Evolutionary conservation across 306 rosid species (phyloP).

Genomic region (Lathyrus tuberosus): DNA sequence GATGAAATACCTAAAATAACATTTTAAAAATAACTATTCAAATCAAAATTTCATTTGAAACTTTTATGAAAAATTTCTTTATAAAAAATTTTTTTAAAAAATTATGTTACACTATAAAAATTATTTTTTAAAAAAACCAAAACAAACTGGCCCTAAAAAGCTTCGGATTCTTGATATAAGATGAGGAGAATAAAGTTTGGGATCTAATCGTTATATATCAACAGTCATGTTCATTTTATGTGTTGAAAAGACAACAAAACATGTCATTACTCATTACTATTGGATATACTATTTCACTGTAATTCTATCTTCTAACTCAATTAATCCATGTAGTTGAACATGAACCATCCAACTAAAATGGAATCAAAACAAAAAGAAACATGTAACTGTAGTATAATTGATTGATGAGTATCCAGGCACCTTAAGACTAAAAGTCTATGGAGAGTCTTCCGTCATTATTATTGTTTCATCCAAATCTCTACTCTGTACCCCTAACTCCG

Average conservation of each 20-base stretch:
- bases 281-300: neutral
- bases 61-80: no score
- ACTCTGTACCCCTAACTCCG: no score
- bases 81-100: no score
- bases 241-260: neutral
- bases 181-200: neutral
- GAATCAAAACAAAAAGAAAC: neutral
- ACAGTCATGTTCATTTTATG: conserved; percentile 11
- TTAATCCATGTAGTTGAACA: neutral
- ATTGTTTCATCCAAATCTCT: no score
- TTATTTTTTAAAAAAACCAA: no score
- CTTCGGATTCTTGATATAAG: neutral
- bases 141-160: no score
- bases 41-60: no score
- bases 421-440: neutral
- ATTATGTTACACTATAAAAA: no score
- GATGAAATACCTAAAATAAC: no score
- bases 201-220: neutral
- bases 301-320: neutral
- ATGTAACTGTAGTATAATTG: neutral
- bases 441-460: neutral
- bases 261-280: neutral
- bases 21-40: no score
- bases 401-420: neutral
- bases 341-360: neutral